Evolutionary conservation across 2,329 filamentous ascomycete genomes (phyloP), one percentile per base, ranked within the genome.

Genomic region (Trichoderma sp.): DNA sequence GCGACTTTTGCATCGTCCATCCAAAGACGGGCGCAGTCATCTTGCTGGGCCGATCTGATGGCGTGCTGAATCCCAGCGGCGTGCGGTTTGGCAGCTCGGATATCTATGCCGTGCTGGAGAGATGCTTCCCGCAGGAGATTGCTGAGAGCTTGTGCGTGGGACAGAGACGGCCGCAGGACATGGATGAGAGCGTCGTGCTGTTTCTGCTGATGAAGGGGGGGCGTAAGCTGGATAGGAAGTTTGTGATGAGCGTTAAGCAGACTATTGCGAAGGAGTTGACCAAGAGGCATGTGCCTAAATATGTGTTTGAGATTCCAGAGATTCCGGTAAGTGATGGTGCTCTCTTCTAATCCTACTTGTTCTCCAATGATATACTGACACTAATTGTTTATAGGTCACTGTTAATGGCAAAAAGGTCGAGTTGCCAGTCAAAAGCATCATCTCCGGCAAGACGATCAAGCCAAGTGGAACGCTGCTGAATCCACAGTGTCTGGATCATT

Each of bases 321-420:
- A 94, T 96, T 76, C 93, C 92, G 71, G 91, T 92, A 79, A 81
- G 89, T 85, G n/a, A 31, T 53, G 14, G 24, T 10, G 27, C 19
- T 19, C 24, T 37, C 29, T 11, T 27, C 5, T 21, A 31, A 19
- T 4, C 5, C 27, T 35, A 13, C 16, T 49, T 37, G 8, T 1
- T 5, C 13, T 1, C 37, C 49, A 13, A 3, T 24, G n/a, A 53
- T 5, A 37, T 13, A 21, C 74, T 79, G 40, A 78, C 58, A 77
- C 56, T 13, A 24, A 10, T 5, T 6, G 24, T 49, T 47, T 47
- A 6, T 1, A 93, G 89, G 92, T 89, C 0, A 96, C 92, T 0
- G 89, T 96, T 71, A 96, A 95, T 76, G 80, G 92, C 61, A 96
- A 96, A 78, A 96, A 96, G 79, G 92, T 96, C 4, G 92, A 96